Evolutionary conservation across 768 basidiomycete species (phyloP).

Genomic region (Mycena floridula): DNA sequence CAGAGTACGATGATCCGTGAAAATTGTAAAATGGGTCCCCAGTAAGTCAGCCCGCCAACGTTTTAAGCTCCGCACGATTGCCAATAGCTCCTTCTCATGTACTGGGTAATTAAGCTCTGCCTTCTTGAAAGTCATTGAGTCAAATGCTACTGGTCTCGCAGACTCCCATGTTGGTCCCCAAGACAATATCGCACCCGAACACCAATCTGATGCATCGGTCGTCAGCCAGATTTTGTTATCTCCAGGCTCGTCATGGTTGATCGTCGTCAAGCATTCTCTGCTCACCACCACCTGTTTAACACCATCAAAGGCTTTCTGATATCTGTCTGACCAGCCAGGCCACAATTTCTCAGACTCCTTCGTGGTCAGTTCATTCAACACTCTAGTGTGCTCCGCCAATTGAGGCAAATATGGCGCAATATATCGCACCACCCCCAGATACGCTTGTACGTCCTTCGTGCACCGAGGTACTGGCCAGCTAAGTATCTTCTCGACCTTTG

Average conservation of each 20-base stretch:
- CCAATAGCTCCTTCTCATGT: neutral
- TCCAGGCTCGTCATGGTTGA: neutral
- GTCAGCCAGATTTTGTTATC: neutral
- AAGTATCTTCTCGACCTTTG: slow-evolving; percentile 20
- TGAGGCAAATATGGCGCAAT: too few relatives aligned
- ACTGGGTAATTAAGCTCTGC: neutral
- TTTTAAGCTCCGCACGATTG: too few relatives aligned
- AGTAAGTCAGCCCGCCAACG: too few relatives aligned
- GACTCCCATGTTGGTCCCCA: neutral
- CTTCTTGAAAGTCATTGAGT: too few relatives aligned
- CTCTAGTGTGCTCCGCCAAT: too few relatives aligned
- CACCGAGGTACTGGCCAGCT: slow-evolving; percentile 24
- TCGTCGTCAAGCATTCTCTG: too few relatives aligned
- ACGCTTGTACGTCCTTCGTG: slow-evolving; percentile 21
- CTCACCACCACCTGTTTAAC: slow-evolving; percentile 21
- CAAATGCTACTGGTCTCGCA: neutral
- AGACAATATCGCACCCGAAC: too few relatives aligned
- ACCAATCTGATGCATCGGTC: neutral
- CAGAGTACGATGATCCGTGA: neutral
- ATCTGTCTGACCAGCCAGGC: slow-evolving; percentile 14
- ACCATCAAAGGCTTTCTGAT: slow-evolving; percentile 18
- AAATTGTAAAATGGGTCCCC: too few relatives aligned
- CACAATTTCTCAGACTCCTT: too few relatives aligned
- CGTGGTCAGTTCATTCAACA: slow-evolving; percentile 19
- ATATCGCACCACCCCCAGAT: slow-evolving; percentile 26